Conservation (phyloP, 1,139 yeast genomes). For the Yamadazyma blattariae region DNA sequence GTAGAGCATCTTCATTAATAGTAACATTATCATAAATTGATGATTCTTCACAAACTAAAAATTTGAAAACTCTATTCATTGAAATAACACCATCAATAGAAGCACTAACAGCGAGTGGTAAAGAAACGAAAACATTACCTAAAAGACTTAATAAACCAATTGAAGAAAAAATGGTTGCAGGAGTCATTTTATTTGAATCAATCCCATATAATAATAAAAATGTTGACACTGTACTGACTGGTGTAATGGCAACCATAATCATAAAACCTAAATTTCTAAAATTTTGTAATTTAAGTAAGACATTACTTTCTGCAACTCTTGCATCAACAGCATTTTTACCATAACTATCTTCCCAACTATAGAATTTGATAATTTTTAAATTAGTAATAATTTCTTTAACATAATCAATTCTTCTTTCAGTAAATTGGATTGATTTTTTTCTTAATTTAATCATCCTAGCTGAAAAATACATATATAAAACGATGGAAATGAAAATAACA, state of each 20-base stretch:
- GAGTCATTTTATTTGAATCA: constrained; percentile 35
- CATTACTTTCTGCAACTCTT: constrained; percentile 49
- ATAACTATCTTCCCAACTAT: constrained; percentile 70
- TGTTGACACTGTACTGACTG: neutral
- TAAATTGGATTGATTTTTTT: constrained; percentile 24
- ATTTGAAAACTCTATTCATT: constrained; percentile 53
- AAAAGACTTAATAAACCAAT: constrained; percentile 60
- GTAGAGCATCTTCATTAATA: constrained; percentile 31
- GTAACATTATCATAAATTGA: constrained; percentile 31
- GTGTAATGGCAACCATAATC: constrained; percentile 63
- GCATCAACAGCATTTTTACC: constrained; percentile 41
- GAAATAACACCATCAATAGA: constrained; percentile 70
- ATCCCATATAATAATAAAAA: constrained; percentile 67
- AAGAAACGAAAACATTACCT: constrained; percentile 49
- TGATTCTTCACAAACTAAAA: constrained; percentile 39
- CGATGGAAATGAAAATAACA: constrained; percentile 21
- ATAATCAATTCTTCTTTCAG: constrained; percentile 32
- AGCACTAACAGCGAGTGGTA: constrained; percentile 69
- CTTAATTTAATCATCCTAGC: constrained; percentile 25
- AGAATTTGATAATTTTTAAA: constrained; percentile 35
- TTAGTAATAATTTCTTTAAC: constrained; percentile 36
- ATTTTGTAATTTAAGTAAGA: constrained; percentile 48
- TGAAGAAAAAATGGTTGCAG: constrained; percentile 80
- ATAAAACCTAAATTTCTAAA: constrained; percentile 41
- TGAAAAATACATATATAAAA: constrained; percentile 21